A percentile compares a stretch with the other conserved stretches of the same genome.
Conservation (phyloP, 1,139 yeast species). For the Suhomyces ambrosiae region DNA sequence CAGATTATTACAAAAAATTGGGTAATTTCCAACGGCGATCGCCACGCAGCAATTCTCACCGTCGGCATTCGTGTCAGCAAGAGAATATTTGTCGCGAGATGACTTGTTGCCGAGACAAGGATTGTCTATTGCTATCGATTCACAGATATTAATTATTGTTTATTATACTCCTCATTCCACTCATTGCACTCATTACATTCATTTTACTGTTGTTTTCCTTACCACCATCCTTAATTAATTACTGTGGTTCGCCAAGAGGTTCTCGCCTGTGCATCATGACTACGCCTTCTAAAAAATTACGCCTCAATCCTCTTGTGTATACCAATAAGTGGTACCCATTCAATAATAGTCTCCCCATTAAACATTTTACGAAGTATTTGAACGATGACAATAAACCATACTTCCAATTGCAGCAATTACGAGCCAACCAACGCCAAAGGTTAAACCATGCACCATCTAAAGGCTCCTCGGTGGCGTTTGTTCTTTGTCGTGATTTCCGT, state of each 20-base stretch:
- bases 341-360: slow-evolving; percentile 11
- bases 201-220: too few species aligned
- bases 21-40: neutral
- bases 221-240: too few species aligned
- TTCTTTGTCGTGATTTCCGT: slow-evolving; percentile 17
- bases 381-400: slow-evolving; percentile 30
- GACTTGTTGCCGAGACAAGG: too few species aligned
- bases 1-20: too few species aligned
- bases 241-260: slow-evolving; percentile 2
- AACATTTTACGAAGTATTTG: slow-evolving; percentile 22
- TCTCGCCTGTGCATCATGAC: slow-evolving; percentile 2
- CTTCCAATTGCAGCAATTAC: slow-evolving; percentile 12
- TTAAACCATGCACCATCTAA: neutral
- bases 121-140: too few species aligned
- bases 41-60: neutral
- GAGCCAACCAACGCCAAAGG: neutral
- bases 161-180: too few species aligned
- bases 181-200: too few species aligned
- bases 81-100: too few species aligned
- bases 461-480: slow-evolving; percentile 9
- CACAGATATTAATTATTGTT: too few species aligned
- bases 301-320: slow-evolving; percentile 5
- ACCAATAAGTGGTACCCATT: slow-evolving; percentile 19
- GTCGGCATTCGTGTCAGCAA: neutral
- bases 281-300: slow-evolving; percentile 2